Conservation (phyloP, 139 green algal genomes). For the Chara braunii region DNA sequence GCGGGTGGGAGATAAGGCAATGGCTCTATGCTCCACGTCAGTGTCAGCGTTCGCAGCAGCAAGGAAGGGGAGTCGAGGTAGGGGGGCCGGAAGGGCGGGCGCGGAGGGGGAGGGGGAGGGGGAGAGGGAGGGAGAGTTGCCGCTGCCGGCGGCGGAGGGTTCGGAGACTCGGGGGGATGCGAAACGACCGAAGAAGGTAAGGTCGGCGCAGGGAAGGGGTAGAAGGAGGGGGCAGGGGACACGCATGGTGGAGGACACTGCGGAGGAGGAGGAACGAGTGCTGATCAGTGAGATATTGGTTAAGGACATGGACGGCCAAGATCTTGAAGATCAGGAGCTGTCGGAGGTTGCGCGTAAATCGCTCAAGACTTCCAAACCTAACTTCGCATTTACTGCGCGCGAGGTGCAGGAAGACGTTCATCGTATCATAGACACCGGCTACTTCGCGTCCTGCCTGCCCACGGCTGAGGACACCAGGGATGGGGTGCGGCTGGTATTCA, state of each 20-base stretch:
- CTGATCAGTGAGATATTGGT: constrained; percentile 36
- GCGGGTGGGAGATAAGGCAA: no score
- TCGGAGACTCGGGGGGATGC: no score
- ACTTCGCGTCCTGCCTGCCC: constrained; percentile 65
- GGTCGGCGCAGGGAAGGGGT: no score
- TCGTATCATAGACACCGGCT: constrained; percentile 81
- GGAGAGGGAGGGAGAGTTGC: no score
- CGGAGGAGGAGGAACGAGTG: constrained; percentile 29
- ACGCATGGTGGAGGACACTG: neutral
- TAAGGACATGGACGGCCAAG: constrained; percentile 16
- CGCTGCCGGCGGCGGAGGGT: no score
- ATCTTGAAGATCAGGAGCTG: constrained; percentile 41
- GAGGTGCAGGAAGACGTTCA: constrained; percentile 68
- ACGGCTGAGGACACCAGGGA: constrained; percentile 85
- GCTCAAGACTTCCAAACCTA: constrained; percentile 66
- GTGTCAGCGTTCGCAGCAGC: no score
- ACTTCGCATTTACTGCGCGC: constrained; percentile 81
- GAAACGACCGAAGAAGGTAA: no score
- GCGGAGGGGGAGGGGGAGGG: no score
- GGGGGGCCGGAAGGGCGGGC: no score
- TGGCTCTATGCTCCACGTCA: no score
- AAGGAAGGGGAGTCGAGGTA: no score
- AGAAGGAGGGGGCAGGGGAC: neutral
- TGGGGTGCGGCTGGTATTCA: constrained; percentile 78
- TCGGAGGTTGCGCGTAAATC: constrained; percentile 51